Base-by-base conservation (phyloP, 2,329 filamentous ascomycete genomes). In the Botrytis porri region DNA sequence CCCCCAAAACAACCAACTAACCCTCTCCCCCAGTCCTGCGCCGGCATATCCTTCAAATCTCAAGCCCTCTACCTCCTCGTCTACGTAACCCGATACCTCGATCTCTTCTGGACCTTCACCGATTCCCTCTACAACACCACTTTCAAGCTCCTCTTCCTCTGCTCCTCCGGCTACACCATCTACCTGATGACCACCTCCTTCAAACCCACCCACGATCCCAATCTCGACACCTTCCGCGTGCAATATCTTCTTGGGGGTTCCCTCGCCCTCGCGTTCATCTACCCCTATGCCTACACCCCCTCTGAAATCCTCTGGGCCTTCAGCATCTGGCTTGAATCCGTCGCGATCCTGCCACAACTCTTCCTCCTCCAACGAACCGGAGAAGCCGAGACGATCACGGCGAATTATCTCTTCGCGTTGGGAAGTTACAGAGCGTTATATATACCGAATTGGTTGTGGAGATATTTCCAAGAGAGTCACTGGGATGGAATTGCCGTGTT, bases 361-460 rank as follows among this genome's bases (percentile, higher is more conserved):
- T 98, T 99, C 84, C 97, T 99, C 93, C 87, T 99, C 76, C 96
- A 99, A 85, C 88, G 96, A 79, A 99, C 96, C 0, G 97, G 96
- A 77, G 95, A 98, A 85, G 97, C 96, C 18, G 96, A 99, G 85
- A 98, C 96, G n/a, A 99, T 99, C 81, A 99, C 96, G 20, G 97
- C 95, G 1, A 95, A 99, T 84, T 99, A 99, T 83, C 88, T 99
- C 60, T 97, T 97, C 81, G 95, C 97, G 22, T 87, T 99, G 54
- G 96, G 96, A 48, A 86, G 91, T 75, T 99, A 99, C 85, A 88
- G 96, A 73, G 93, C 95, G 5, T 86, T 99, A 73, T 99, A 99
- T 84, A 99, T 99, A 78, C 96, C 96, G 77, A 99, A 99, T 85
- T 99, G 96, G 96, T 90, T 98, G 79, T 98, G 93, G 84, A 88